Percentiles rank a stretch among this genome's conserved stretches.
Evolutionary conservation across 768 basidiomycete species (phyloP).

Genomic region (Chalciporus sphaerocephalus): DNA sequence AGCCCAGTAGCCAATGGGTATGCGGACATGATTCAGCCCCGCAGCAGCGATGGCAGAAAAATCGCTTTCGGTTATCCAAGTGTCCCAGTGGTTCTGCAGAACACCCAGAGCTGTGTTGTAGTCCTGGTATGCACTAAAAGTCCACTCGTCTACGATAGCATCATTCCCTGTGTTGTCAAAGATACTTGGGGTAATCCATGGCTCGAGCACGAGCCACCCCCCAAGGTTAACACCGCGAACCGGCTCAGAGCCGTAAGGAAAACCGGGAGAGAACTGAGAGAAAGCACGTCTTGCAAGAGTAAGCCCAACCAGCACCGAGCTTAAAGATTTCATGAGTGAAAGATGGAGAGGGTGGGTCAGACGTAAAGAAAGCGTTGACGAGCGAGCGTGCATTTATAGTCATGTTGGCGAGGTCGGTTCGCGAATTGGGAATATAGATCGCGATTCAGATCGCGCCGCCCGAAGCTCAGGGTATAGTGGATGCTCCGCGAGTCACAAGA

Average conservation of each 20-base stretch:
- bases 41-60: slow-evolving; percentile 71
- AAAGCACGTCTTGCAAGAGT: slow-evolving; percentile 25
- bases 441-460: too few relatives aligned
- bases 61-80: slow-evolving; percentile 81
- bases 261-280: slow-evolving; percentile 44
- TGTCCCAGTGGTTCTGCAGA: slow-evolving; percentile 70
- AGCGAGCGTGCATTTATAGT: slow-evolving; percentile 18
- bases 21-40: slow-evolving; percentile 75
- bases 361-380: neutral
- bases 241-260: slow-evolving; percentile 68
- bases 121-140: slow-evolving; percentile 64
- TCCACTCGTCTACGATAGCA: slow-evolving; percentile 72
- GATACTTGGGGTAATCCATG: slow-evolving; percentile 76
- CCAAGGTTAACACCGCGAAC: slow-evolving; percentile 85
- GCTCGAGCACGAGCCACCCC: slow-evolving; percentile 59
- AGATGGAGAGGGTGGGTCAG: slow-evolving; percentile 61
- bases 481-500: neutral
- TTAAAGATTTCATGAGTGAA: slow-evolving; percentile 31
- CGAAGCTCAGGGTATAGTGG: neutral
- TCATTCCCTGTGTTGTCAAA: slow-evolving; percentile 53
- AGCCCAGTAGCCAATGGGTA: slow-evolving; percentile 90
- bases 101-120: slow-evolving; percentile 42
- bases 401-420: neutral
- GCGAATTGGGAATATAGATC: slow-evolving; percentile 2
- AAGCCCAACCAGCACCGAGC: slow-evolving; percentile 25